Base-by-base conservation (phyloP, 805 yeast species). In the Vanderwaltozyma verrucispora region DNA sequence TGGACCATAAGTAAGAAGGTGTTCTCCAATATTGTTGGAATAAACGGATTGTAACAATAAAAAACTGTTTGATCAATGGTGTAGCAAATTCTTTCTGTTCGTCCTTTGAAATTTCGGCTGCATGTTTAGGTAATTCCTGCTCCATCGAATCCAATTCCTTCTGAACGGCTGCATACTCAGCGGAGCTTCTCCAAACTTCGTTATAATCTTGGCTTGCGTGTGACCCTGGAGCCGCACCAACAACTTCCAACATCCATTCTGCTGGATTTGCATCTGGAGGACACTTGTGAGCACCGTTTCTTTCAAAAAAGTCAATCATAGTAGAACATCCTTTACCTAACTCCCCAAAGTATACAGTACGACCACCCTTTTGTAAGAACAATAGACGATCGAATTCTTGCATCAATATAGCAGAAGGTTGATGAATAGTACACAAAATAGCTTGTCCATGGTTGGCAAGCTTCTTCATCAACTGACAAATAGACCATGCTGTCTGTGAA, bases 211-310 rank as follows among this genome's bases (percentile, higher is more conserved):
- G 82, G 33, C 67, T 67, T 15, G 86, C 82, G 48, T 75, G 79
- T 26, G 84, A 74, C 37, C 86, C 87, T 6, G 87, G 87, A 26
- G 87, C 86, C 37, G 87, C 87, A 51, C 88, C 87, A 50, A 80
- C 80, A 45, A 78, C 82, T 44, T 81, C 81, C 60, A 86, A 67
- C 94, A 86, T 86, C 92, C 94, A 86, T 64, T 85, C 95, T 12
- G 88, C 89, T 24, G 89, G 92, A 47, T 82, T 82, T 5, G 84
- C 86, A 30, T 68, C 67, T 6, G 67, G 62, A 16, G 88, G 87
- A 63, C 88, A 81, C 38, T 65, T 63, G 19, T 68, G 71, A 30
- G 87, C 74, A 37, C 86, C 87, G 45, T 79, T 59, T 4, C 56
- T 54, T 56, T 80, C 86, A 50, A 81, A 80, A 53, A 80, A 80